phyloP scores from a whole-genome alignment of 164 flowering plant genomes.

The Aristolochia contorta region DNA sequence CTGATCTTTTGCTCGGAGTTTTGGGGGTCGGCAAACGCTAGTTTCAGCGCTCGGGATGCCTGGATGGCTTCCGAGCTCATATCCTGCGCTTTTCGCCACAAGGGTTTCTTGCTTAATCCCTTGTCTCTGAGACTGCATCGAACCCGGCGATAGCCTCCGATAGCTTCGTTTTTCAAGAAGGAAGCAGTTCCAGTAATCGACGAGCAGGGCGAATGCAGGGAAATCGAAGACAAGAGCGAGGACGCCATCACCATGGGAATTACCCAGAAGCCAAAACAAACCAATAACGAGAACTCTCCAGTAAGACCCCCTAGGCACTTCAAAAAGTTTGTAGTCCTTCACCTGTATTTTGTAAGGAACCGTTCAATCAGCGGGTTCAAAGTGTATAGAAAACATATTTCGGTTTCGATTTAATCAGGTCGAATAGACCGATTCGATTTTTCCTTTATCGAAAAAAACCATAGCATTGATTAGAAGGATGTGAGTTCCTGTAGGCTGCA shows the following conservation, averaged over 20 bases:
- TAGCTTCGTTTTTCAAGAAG: not conserved
- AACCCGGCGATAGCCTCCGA: not conserved
- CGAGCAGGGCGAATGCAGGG: not conserved
- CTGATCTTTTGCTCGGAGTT: not conserved
- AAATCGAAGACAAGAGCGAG: not conserved
- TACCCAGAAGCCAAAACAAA: too few relatives aligned
- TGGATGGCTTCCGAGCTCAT: slow-evolving; percentile 15
- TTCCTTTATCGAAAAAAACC: too few relatives aligned
- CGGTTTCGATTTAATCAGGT: too few relatives aligned
- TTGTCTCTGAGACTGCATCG: slow-evolving; percentile 9
- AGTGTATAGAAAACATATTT: too few relatives aligned
- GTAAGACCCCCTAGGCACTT: too few relatives aligned
- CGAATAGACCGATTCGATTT: too few relatives aligned
- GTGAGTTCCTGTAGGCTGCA: too few relatives aligned
- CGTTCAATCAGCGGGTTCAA: too few relatives aligned
- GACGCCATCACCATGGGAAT: not conserved
- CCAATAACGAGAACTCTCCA: too few relatives aligned
- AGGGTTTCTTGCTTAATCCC: slow-evolving; percentile 12
- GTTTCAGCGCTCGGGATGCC: slow-evolving; percentile 7
- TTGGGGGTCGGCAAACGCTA: slow-evolving; percentile 1
- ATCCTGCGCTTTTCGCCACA: slow-evolving; percentile 10
- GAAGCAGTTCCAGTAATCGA: not conserved
- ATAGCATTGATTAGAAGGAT: too few relatives aligned
- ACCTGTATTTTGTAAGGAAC: too few relatives aligned
- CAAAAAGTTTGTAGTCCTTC: too few relatives aligned